These are phyloP conservation scores for Neonectria magnoliae DNA, from an alignment of 2,329 filamentous ascomycete species.

Conservation along the genomic window DNA sequence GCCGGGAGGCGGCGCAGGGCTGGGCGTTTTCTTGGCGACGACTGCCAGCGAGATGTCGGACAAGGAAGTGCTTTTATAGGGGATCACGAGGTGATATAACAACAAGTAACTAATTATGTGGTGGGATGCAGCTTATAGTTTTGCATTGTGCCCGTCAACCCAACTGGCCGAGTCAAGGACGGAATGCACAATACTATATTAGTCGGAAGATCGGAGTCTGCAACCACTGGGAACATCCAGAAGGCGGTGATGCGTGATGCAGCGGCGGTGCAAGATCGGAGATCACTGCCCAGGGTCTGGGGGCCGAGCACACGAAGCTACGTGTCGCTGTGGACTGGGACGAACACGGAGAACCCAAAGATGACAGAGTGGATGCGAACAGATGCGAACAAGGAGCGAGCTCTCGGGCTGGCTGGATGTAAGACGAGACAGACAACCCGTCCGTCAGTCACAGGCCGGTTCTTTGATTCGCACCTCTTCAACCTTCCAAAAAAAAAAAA, in stretches of 20 bases:
- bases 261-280: conserved; percentile 28
- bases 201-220: neutral
- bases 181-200: neutral
- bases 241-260: neutral
- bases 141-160: neutral
- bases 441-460: too few relatives aligned
- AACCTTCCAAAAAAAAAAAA: conserved; percentile 18
- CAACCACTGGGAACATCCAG: neutral
- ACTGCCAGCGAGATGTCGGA: neutral
- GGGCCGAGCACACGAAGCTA: conserved; percentile 24
- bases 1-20: neutral
- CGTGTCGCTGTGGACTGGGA: neutral
- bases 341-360: neutral
- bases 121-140: neutral
- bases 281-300: conserved; percentile 32
- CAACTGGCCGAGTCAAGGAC: neutral
- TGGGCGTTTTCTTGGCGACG: conserved; percentile 6
- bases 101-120: neutral
- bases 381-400: neutral
- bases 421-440: too few relatives aligned
- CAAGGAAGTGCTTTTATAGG: neutral
- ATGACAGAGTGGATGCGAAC: neutral
- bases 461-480: neutral
- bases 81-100: neutral
- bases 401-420: too few relatives aligned